These are phyloP conservation scores for Corylus avellana DNA, from an alignment of 306 rosid genomes.

Conservation along the genomic window DNA sequence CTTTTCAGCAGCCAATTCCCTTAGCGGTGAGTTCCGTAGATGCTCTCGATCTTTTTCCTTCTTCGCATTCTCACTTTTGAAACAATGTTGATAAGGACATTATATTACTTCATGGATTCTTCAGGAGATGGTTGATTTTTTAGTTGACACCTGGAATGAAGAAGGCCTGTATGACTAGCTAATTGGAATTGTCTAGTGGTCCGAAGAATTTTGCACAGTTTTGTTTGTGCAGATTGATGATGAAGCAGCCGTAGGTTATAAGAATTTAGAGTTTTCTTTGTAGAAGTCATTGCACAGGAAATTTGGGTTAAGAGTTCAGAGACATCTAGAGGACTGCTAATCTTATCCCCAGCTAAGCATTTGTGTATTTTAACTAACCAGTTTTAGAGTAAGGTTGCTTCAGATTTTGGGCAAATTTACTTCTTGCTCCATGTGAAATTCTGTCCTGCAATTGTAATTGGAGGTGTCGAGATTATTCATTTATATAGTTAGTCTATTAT, in stretches of 20 bases:
- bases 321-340: constrained; percentile 16
- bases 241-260: constrained; percentile 28
- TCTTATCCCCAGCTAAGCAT: constrained; percentile 12
- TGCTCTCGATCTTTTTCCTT: neutral
- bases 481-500: neutral
- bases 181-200: constrained; percentile 22
- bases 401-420: neutral
- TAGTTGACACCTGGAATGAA: constrained; percentile 66
- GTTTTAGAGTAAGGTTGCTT: neutral
- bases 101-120: constrained; percentile 25
- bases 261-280: constrained; percentile 16
- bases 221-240: constrained; percentile 43
- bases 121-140: constrained; percentile 77
- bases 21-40: constrained; percentile 41
- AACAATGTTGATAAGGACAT: neutral
- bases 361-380: constrained; percentile 10
- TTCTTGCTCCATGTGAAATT: neutral
- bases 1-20: constrained; percentile 49
- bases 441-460: neutral
- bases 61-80: constrained; percentile 15
- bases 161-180: constrained; percentile 66
- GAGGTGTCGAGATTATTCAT: neutral
- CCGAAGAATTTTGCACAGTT: constrained; percentile 33
- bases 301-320: constrained; percentile 3
- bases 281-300: constrained; percentile 12